Percentiles rank a stretch among this genome's conserved stretches.
phyloP scores from a whole-genome alignment of 805 yeast genomes.

The Teunomyces stri region DNA sequence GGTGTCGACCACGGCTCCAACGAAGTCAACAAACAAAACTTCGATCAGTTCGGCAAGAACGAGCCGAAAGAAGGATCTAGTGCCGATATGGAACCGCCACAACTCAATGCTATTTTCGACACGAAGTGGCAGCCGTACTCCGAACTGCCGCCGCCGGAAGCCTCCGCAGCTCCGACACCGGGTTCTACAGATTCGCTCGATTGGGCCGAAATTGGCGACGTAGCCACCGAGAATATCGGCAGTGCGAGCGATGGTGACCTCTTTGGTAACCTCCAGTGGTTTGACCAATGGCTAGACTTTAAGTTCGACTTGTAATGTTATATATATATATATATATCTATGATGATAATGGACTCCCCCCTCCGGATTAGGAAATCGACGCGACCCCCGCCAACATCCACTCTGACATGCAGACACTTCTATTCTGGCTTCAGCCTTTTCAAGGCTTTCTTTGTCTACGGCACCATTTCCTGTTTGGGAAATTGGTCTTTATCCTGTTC shows the following conservation, averaged over 20 bases:
- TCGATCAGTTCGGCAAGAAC: constrained; percentile 44
- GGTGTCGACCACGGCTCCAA: constrained; percentile 56
- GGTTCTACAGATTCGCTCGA: neutral
- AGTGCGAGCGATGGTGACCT: constrained; percentile 16
- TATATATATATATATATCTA: too few species aligned
- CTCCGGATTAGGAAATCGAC: too few species aligned
- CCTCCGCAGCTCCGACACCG: neutral
- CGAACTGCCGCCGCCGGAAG: neutral
- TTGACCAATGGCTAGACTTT: constrained; percentile 49
- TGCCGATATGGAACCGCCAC: constrained; percentile 1
- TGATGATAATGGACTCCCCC: too few species aligned
- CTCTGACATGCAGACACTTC: too few species aligned
- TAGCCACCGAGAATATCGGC: neutral
- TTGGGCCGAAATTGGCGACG: neutral
- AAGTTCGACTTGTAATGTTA: constrained; percentile 13
- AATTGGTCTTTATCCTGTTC: neutral
- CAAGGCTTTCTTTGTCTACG: neutral
- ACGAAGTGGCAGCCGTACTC: neutral
- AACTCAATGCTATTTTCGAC: neutral
- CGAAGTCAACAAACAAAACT: constrained; percentile 47
- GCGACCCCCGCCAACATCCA: too few species aligned
- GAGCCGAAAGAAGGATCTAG: constrained; percentile 6
- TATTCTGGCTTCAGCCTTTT: too few species aligned
- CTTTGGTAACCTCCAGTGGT: constrained; percentile 51
- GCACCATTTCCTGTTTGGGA: neutral